phyloP scores from a whole-genome alignment of 768 basidiomycete genomes.

The Hypholoma fasciculare region DNA sequence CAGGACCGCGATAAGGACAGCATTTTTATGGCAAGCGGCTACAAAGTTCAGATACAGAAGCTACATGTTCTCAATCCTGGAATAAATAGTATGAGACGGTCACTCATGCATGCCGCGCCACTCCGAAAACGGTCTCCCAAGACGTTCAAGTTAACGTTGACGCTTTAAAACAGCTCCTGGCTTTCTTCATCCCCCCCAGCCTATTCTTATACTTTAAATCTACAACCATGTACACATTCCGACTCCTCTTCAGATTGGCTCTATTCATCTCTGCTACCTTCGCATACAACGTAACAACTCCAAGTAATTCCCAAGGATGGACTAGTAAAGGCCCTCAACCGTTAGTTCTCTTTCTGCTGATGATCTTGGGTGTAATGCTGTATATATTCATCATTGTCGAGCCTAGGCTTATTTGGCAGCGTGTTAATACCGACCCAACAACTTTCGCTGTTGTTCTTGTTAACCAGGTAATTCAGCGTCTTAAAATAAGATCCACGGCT shows the following conservation, averaged over 20 bases:
- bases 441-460: background rate
- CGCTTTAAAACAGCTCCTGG: too few relatives aligned
- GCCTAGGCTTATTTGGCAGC: background rate
- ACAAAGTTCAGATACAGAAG: too few relatives aligned
- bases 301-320: background rate
- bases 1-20: too few relatives aligned
- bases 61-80: too few relatives aligned
- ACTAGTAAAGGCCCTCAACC: background rate
- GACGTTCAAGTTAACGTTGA: too few relatives aligned
- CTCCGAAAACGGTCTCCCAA: too few relatives aligned
- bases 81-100: too few relatives aligned
- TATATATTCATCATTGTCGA: background rate
- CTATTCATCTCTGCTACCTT: background rate
- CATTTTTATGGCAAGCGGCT: too few relatives aligned
- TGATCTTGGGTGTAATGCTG: background rate
- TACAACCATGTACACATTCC: background rate
- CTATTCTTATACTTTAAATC: too few relatives aligned
- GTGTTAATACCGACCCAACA: background rate
- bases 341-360: background rate
- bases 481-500: background rate
- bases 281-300: background rate
- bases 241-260: background rate
- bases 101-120: too few relatives aligned
- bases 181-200: too few relatives aligned
- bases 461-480: background rate